Evolutionary conservation across 345 rosid species (phyloP).

Genomic region (Heritiera fomes): DNA sequence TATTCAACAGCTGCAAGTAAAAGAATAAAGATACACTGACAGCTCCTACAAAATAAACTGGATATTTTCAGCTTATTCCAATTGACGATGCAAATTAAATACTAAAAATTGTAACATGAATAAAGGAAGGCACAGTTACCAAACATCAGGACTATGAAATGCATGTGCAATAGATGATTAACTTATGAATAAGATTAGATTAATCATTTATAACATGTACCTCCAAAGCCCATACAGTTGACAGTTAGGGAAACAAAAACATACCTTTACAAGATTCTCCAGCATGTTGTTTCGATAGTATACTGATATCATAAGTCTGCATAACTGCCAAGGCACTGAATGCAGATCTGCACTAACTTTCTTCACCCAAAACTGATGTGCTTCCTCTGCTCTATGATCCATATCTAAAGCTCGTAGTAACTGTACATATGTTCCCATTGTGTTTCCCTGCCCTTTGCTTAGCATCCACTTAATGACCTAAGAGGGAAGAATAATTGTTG

Average conservation of each 20-base stretch:
- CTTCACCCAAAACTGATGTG: constrained; percentile 77
- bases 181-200: background rate
- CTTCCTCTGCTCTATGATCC: constrained; percentile 92
- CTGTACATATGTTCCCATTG: constrained; percentile 78
- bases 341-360: constrained; percentile 75
- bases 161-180: background rate
- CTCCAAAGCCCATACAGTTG: background rate
- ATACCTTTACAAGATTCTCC: constrained; percentile 72
- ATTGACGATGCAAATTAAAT: background rate
- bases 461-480: constrained; percentile 98
- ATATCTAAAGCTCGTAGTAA: constrained; percentile 77
- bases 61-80: background rate
- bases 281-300: constrained; percentile 86
- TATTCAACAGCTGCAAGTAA: background rate
- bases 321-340: constrained; percentile 89
- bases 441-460: constrained; percentile 95
- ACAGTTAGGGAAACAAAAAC: background rate
- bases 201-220: background rate
- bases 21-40: background rate
- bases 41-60: background rate
- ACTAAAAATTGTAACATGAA: background rate
- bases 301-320: constrained; percentile 67
- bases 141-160: background rate
- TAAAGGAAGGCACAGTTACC: background rate
- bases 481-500: background rate